Evolutionary conservation across 345 rosid genomes (phyloP), one percentile per base, ranked within the genome.

Genomic region (Hibiscus syriacus): DNA sequence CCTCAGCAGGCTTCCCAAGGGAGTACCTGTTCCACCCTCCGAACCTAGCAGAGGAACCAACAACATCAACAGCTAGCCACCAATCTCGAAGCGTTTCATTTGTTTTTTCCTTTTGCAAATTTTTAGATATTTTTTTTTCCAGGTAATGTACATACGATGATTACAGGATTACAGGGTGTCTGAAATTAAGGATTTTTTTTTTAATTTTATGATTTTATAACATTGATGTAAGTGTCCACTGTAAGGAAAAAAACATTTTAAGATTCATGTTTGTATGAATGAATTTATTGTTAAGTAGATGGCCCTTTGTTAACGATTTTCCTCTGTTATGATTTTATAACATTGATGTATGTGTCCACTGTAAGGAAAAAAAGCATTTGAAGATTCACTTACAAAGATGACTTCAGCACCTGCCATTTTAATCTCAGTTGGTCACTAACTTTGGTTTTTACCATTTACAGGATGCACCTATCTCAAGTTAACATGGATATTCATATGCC

Each of bases 401-500:
- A n/a, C n/a, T n/a, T n/a, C n/a, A n/a, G n/a, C n/a, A n/a, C n/a
- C n/a, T n/a, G n/a, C n/a, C n/a, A n/a, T n/a, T n/a, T n/a, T n/a
- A n/a, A n/a, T n/a, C n/a, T n/a, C n/a, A n/a, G n/a, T n/a, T n/a
- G n/a, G n/a, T n/a, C n/a, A n/a, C n/a, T n/a, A n/a, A n/a, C n/a
- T n/a, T n/a, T n/a, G n/a, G n/a, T n/a, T n/a, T n/a, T n/a, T n/a
- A n/a, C n/a, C n/a, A n/a, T n/a, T n/a, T n/a, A n/a, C n/a, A n/a
- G n/a, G n/a, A n/a, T n/a, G n/a, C n/a, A n/a, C n/a, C n/a, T n/a
- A n/a, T n/a, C n/a, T n/a, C n/a, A n/a, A n/a, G 80, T 93, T 64
- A 93, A 93, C 78, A 93, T 93, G 67, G 98, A 96, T 93, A 86
- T 19, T 55, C 23, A 27, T 69, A 63, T 61, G 50, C 29, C 32